phyloP scores from a whole-genome alignment of 805 yeast species.

The Metschnikowia kofuensis region DNA sequence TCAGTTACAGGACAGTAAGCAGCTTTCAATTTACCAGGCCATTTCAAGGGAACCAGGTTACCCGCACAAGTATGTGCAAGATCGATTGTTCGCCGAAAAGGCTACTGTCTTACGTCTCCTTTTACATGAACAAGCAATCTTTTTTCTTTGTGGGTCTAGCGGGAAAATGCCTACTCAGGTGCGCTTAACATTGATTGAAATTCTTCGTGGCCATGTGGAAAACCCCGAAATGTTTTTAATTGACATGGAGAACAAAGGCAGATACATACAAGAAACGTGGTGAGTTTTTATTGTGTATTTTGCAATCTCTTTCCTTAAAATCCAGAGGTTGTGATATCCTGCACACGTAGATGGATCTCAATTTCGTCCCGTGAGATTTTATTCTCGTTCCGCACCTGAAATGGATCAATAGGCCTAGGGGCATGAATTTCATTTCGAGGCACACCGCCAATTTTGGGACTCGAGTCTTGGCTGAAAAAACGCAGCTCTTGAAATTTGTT shows the following conservation, averaged over 20 bases:
- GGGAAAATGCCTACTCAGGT: constrained; percentile 94
- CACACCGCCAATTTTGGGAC: background rate
- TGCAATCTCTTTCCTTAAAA: too few species aligned
- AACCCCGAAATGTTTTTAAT: constrained; percentile 50
- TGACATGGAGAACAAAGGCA: constrained; percentile 57
- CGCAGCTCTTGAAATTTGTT: background rate
- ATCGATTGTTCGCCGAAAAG: constrained; percentile 53
- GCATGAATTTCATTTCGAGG: background rate
- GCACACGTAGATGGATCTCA: background rate
- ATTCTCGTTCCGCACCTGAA: too few species aligned
- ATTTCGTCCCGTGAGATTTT: too few species aligned
- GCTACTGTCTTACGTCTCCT: constrained; percentile 51
- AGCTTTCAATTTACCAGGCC: constrained; percentile 38
- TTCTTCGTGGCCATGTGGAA: constrained; percentile 46
- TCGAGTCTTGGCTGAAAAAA: background rate
- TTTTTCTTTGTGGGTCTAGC: constrained; percentile 89
- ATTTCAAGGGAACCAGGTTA: constrained; percentile 48
- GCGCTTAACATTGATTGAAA: constrained; percentile 69
- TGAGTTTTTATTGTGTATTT: constrained; percentile 21
- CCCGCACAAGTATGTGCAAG: constrained; percentile 67
- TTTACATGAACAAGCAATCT: constrained; percentile 50
- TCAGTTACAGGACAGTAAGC: constrained; percentile 26
- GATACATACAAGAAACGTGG: constrained; percentile 91
- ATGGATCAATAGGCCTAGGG: too few species aligned
- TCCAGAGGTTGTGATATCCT: background rate